Evolutionary conservation across 1,139 yeast genomes (phyloP).

Genomic region (Hanseniaspora uvarum): DNA sequence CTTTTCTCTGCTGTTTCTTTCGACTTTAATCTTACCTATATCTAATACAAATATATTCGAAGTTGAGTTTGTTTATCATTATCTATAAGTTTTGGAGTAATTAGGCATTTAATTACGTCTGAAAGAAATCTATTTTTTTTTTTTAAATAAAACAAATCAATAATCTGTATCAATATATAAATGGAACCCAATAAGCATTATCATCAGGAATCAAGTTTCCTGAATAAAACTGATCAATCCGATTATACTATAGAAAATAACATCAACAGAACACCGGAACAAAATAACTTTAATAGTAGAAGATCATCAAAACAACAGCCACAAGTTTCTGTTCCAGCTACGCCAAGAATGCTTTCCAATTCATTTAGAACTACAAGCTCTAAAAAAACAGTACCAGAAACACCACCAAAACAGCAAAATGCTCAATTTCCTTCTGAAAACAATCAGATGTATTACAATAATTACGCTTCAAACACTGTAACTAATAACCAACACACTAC

Average conservation of each 20-base stretch:
- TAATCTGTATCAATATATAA: too few species aligned
- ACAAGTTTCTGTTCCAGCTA: constrained; percentile 41
- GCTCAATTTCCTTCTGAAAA: constrained; percentile 7
- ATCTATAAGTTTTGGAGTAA: too few species aligned
- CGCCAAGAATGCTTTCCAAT: constrained; percentile 55
- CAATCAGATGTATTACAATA: constrained; percentile 15
- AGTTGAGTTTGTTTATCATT: too few species aligned
- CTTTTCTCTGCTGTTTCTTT: too few species aligned
- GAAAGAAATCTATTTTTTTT: too few species aligned
- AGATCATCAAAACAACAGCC: constrained; percentile 7
- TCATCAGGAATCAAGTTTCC: background rate
- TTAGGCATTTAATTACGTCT: too few species aligned
- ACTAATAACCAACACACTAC: constrained; percentile 16
- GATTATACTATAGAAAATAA: constrained; percentile 9
- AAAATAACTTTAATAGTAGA: background rate
- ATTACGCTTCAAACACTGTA: constrained; percentile 15
- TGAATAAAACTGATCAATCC: background rate
- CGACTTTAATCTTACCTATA: too few species aligned
- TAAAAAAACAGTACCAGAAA: constrained; percentile 18
- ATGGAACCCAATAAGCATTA: background rate
- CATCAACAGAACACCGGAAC: constrained; percentile 21
- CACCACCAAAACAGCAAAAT: constrained; percentile 19
- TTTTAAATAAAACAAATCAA: too few species aligned
- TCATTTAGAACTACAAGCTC: constrained; percentile 13
- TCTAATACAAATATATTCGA: too few species aligned